Conservation (phyloP, 2,329 filamentous ascomycete species). For the Claviceps spartinae region DNA sequence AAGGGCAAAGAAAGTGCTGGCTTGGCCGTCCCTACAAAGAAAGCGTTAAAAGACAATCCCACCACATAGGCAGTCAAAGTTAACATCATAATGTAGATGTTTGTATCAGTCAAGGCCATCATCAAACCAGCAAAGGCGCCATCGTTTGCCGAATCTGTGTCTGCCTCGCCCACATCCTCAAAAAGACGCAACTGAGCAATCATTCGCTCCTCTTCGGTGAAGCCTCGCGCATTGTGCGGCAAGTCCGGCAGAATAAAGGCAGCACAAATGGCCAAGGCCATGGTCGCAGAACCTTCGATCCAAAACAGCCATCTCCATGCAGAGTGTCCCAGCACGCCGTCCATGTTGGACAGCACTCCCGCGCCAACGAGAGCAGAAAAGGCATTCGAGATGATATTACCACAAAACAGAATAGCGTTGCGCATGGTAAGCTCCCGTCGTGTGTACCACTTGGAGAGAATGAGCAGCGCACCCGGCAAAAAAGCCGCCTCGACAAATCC, state of each 20-base stretch:
- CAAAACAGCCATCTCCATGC: slow-evolving; percentile 51
- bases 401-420: slow-evolving; percentile 45
- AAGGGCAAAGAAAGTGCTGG: background rate
- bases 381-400: slow-evolving; percentile 45
- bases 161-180: slow-evolving; percentile 44
- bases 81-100: slow-evolving; percentile 51
- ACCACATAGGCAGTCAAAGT: slow-evolving; percentile 48
- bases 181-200: slow-evolving; percentile 42
- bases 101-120: slow-evolving; percentile 46
- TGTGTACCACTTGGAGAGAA: slow-evolving; percentile 55
- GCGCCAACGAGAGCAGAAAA: slow-evolving; percentile 46
- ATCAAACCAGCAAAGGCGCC: slow-evolving; percentile 38
- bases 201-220: slow-evolving; percentile 43
- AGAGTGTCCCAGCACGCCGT: slow-evolving; percentile 36
- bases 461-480: slow-evolving; percentile 47
- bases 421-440: slow-evolving; percentile 40
- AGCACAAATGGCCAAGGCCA: slow-evolving; percentile 31
- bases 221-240: slow-evolving; percentile 42
- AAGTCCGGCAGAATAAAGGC: slow-evolving; percentile 39
- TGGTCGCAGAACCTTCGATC: slow-evolving; percentile 42
- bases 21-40: slow-evolving; percentile 27
- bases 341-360: slow-evolving; percentile 45
- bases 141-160: slow-evolving; percentile 35
- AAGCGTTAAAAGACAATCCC: slow-evolving; percentile 39
- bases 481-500: slow-evolving; percentile 53